Evolutionary conservation across 2,329 filamentous ascomycete species (phyloP).

Genomic region (Neoscytalidium dimidiatum): DNA sequence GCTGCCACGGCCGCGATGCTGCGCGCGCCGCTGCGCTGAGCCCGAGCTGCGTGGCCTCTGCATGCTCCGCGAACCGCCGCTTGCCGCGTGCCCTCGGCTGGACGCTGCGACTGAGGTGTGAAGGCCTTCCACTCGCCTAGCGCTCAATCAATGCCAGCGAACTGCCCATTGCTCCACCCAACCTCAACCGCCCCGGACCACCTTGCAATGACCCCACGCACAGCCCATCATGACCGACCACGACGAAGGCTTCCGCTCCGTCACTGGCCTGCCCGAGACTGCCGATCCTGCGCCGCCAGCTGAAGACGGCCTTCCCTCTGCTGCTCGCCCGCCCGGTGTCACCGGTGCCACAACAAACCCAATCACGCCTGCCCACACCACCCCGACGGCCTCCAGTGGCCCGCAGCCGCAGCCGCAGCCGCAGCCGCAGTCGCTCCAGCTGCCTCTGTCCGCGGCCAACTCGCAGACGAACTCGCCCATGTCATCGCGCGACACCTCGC

Average conservation of each 20-base stretch:
- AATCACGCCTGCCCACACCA: constrained; percentile 22
- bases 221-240: constrained; percentile 34
- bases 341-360: constrained; percentile 23
- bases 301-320: constrained; percentile 22
- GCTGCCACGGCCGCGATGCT: not conserved
- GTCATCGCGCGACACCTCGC: constrained; percentile 51
- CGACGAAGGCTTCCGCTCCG: constrained; percentile 38
- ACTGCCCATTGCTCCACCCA: constrained; percentile 19
- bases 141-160: constrained; percentile 18
- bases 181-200: constrained; percentile 18
- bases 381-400: constrained; percentile 23
- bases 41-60: constrained; percentile 13
- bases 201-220: constrained; percentile 25
- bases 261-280: constrained; percentile 38
- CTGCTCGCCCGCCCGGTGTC: constrained; percentile 5
- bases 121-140: constrained; percentile 14
- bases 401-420: constrained; percentile 21
- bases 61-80: constrained; percentile 17
- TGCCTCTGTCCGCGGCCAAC: constrained; percentile 21
- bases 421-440: not conserved
- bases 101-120: not conserved
- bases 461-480: constrained; percentile 46
- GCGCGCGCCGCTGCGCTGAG: not conserved
- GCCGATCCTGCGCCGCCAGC: constrained; percentile 34
- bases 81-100: constrained; percentile 19